Evolutionary conservation across 2,329 filamentous ascomycete genomes (phyloP).

Genomic region (Didymella lethalis): DNA sequence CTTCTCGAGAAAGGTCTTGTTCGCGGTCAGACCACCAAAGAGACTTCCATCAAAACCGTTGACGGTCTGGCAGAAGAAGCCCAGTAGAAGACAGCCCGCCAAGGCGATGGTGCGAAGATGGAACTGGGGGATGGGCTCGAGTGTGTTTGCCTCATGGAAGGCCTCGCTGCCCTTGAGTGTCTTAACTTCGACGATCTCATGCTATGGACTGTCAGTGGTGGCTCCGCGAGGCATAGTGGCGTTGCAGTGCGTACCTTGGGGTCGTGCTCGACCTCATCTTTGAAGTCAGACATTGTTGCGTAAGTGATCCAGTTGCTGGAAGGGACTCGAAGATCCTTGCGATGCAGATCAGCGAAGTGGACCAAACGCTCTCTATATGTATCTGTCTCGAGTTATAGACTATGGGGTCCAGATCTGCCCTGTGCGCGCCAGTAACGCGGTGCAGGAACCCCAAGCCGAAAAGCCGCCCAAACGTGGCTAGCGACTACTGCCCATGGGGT

Average conservation of each 20-base stretch:
- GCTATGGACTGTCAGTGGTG: not conserved
- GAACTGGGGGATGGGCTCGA: not conserved
- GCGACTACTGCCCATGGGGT: not conserved
- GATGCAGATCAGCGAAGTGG: not conserved
- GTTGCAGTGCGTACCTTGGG: not conserved
- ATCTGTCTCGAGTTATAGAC: not conserved
- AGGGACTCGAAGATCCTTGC: not conserved
- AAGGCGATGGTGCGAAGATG: not conserved
- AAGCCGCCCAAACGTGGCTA: not conserved
- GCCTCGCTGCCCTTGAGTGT: constrained; percentile 3
- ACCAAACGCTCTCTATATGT: not conserved
- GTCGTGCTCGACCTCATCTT: not conserved
- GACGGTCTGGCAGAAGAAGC: constrained; percentile 4
- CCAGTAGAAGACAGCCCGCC: not conserved
- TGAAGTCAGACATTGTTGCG: not conserved
- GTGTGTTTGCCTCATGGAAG: not conserved
- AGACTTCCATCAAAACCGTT: constrained; percentile 1
- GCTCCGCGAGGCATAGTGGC: not conserved
- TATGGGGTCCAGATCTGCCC: not conserved
- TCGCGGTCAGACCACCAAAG: not conserved
- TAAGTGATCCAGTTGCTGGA: not conserved
- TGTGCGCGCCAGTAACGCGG: not conserved
- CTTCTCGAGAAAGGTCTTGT: not conserved
- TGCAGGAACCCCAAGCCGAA: constrained; percentile 4
- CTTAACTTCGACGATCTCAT: constrained; percentile 1